Conservation (phyloP, 2,329 filamentous ascomycete genomes). For the Ophiostoma piceae region DNA sequence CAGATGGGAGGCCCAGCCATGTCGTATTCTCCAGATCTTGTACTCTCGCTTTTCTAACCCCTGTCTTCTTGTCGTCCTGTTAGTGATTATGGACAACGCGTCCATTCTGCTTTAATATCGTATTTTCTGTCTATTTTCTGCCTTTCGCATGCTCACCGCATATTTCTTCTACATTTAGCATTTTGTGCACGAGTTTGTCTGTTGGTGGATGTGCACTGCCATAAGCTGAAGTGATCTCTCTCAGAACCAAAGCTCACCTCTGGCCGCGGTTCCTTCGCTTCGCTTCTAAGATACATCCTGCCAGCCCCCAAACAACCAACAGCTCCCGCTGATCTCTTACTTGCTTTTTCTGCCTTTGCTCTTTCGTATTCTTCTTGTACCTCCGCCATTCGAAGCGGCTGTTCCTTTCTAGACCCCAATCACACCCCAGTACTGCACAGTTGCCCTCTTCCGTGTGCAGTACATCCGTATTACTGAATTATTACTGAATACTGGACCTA, state of each 20-base stretch:
- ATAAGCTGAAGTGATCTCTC: not conserved
- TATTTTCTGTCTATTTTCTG: not conserved
- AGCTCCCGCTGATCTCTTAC: not conserved
- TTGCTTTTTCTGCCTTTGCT: not conserved
- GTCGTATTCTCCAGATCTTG: not conserved
- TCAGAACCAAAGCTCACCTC: not conserved
- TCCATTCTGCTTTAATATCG: not conserved
- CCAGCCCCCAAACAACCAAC: slow-evolving; percentile 5
- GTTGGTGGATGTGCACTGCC: not conserved
- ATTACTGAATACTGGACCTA: not conserved
- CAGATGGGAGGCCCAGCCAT: not conserved
- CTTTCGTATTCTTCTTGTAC: not conserved
- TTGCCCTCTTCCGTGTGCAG: not conserved
- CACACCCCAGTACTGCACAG: not conserved
- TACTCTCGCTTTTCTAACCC: not conserved
- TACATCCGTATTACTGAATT: not conserved
- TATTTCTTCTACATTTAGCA: not conserved
- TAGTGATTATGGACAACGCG: not conserved
- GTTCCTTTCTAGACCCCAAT: slow-evolving; percentile 6
- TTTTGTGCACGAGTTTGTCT: not conserved
- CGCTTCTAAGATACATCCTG: not conserved
- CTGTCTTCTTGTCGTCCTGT: not conserved
- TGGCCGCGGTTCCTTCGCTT: not conserved
- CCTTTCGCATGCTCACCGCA: not conserved
- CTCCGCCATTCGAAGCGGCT: not conserved